Evolutionary conservation across 2,329 filamentous ascomycete genomes (phyloP).

Genomic region (Cordyceps fumosorosea): DNA sequence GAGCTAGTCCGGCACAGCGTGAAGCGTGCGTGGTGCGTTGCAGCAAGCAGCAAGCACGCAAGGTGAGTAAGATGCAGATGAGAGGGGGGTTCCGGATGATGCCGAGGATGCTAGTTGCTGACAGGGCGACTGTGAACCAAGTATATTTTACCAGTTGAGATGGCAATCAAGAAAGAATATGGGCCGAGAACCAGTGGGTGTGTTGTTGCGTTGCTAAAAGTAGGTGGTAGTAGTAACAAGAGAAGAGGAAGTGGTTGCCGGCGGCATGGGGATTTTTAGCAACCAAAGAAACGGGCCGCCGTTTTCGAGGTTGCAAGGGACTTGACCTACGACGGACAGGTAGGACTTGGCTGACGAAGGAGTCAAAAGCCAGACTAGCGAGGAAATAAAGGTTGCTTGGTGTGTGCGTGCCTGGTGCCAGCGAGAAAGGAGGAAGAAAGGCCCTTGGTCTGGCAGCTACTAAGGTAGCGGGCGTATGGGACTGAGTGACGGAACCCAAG

Average conservation of each 20-base stretch:
- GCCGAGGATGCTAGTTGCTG: background rate
- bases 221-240: background rate
- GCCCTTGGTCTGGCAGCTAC: background rate
- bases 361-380: background rate
- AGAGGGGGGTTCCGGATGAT: background rate
- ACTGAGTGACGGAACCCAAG: background rate
- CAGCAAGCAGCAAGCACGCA: background rate
- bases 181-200: background rate
- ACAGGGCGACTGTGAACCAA: background rate
- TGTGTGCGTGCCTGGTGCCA: background rate
- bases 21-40: background rate
- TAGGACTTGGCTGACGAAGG: background rate
- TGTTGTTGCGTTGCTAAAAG: background rate
- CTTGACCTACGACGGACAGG: background rate
- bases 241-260: background rate
- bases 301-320: conserved; percentile 9
- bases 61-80: background rate
- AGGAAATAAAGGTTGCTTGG: background rate
- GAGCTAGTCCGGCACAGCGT: conserved; percentile 7
- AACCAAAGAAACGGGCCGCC: conserved; percentile 9
- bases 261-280: conserved; percentile 2
- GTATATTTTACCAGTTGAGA: background rate
- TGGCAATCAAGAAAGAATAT: background rate
- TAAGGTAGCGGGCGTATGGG: background rate
- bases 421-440: background rate